These are phyloP conservation scores for Enteropsectra breve DNA, from an alignment of 371 early-diverging fungal species.

Conservation along the genomic window DNA sequence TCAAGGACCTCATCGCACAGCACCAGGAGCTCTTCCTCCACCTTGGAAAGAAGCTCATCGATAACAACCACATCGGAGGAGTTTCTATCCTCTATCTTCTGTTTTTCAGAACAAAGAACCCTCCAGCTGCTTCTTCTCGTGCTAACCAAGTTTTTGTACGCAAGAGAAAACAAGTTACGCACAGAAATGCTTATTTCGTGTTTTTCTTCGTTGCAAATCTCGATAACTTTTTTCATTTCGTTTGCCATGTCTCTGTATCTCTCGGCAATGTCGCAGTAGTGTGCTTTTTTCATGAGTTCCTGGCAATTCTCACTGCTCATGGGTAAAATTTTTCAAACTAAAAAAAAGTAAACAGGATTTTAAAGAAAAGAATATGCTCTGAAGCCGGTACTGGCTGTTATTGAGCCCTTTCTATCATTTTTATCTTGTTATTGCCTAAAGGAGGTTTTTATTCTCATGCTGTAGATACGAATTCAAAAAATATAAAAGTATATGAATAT, in stretches of 20 bases:
- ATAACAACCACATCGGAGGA: slow-evolving; percentile 72
- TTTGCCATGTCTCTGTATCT: slow-evolving; percentile 79
- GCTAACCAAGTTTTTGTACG: slow-evolving; percentile 97
- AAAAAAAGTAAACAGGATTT: slow-evolving; percentile 7
- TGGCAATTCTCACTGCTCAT: slow-evolving; percentile 32
- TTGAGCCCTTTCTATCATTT: too few species aligned
- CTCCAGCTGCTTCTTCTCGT: slow-evolving; percentile 96
- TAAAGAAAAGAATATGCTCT: too few species aligned
- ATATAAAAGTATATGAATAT: too few species aligned
- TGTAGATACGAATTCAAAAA: too few species aligned
- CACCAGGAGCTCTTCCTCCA: slow-evolving; percentile 80
- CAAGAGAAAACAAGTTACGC: slow-evolving; percentile 91
- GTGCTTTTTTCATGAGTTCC: slow-evolving; percentile 65
- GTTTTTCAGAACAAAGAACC: slow-evolving; percentile 90
- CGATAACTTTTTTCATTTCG: slow-evolving; percentile 59
- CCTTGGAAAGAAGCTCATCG: slow-evolving; percentile 74
- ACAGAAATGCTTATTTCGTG: slow-evolving; percentile 81
- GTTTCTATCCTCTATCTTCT: slow-evolving; percentile 86
- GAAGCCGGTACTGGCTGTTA: neutral
- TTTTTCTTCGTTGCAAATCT: slow-evolving; percentile 60
- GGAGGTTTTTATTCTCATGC: too few species aligned
- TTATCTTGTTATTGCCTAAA: neutral
- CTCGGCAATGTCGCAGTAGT: slow-evolving; percentile 94
- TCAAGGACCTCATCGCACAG: slow-evolving; percentile 85
- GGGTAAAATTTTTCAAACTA: slow-evolving; percentile 7